Conservation (phyloP, 106 monocot species). For the Dendrobium officinale region DNA sequence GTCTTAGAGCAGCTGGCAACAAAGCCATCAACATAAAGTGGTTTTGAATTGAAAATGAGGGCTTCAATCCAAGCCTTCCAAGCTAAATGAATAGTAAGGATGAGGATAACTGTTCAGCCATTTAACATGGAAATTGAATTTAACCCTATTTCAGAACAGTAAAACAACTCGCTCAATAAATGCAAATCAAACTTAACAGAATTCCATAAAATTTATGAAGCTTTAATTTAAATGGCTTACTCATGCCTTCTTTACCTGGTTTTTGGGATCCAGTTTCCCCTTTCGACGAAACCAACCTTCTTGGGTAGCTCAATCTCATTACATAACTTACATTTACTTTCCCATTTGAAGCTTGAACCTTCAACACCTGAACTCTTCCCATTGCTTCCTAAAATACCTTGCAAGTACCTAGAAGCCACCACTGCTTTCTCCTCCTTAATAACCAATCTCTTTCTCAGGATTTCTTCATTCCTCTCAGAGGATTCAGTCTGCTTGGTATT, state of each 20-base stretch:
- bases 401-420: constrained; percentile 76
- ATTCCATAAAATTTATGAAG: neutral
- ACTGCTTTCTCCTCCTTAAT: constrained; percentile 76
- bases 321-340: constrained; percentile 27
- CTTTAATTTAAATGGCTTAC: constrained; percentile 1
- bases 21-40: too few species aligned
- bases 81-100: too few species aligned
- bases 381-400: constrained; percentile 39
- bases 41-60: too few species aligned
- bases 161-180: neutral
- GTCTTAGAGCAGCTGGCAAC: too few species aligned
- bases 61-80: too few species aligned
- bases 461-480: constrained; percentile 33
- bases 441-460: constrained; percentile 33
- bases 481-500: constrained; percentile 12
- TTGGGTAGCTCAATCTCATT: constrained; percentile 9
- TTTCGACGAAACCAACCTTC: constrained; percentile 20
- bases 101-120: neutral
- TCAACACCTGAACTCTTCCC: constrained; percentile 14
- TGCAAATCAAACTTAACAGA: neutral
- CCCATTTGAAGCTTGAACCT: constrained; percentile 7
- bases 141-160: neutral
- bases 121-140: neutral
- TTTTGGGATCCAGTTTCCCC: constrained; percentile 30
- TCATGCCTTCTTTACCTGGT: constrained; percentile 33